Evolutionary conservation across 495 filamentous ascomycete species (phyloP), one percentile per base, ranked within the genome.

Genomic region (Penicillium odoratum): DNA sequence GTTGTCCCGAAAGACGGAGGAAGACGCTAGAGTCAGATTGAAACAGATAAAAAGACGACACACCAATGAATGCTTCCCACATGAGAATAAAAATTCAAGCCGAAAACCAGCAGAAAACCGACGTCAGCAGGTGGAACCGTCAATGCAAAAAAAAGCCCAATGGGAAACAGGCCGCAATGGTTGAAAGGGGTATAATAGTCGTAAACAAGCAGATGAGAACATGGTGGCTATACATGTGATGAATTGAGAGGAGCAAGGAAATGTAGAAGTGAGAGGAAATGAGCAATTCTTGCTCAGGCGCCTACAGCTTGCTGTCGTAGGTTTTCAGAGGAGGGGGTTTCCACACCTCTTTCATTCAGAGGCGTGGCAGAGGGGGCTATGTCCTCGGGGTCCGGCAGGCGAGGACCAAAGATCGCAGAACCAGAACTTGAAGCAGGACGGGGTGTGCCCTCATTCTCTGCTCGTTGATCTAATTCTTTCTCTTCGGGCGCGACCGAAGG

Each of bases 271-370:
- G 38, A 26, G 21, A 26, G 26, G n/a, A 29, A 48, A 38, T 1
- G 8, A 7, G 7, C 15, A 16, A n/a, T 40, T 16, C 38, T n/a
- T 5, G n/a, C 10, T 65, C 56, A 73, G 16, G 66, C 70, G 16
- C 67, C 64, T n/a, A 73, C 70, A 28, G 68, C 62, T 62, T 73
- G 70, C 30, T 71, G 59, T 43, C 62, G 61, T 13, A 70, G 56
- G 34, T 60, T 68, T 51, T 71, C 70, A 40, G 60, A 65, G 8
- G 66, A 67, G 3, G 68, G 61, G 0, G 59, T 58, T 33, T 66
- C 58, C 25, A 63, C 47, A 26, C 51, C 51, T 46, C 60, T 62
- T 36, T 67, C 67, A 21, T 34, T 55, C 9, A 69, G 58, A 0
- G 67, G 58, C 10, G 64, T 63, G 1, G 67, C 62, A 16, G 59